Evolutionary conservation across 352 stramenopile genomes (phyloP), one percentile per base, ranked within the genome.

Genomic region (Phytophthora pluvialis): DNA sequence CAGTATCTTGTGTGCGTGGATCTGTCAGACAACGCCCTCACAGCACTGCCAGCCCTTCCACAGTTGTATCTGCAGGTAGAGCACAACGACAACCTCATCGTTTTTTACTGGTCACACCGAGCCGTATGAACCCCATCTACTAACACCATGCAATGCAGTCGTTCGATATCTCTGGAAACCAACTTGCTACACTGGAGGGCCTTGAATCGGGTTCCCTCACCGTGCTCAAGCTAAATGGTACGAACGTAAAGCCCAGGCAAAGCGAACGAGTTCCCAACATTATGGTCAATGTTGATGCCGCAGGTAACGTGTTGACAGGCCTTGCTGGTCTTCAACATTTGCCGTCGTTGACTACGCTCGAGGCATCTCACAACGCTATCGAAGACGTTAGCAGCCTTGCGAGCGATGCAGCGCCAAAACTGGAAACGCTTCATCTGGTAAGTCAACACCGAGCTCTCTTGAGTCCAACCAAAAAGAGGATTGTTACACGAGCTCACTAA

Each of bases 111-210:
- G 10, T 40, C 35, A 2, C n/a, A n/a, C 4, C 5, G 12, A 40
- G 9, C 35, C 15, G 35, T 40, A 40, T 5, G 8, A 40, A 48
- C 21, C 18, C 1, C 7, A 48, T 32, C 31, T n/a, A 42, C 36
- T 42, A 28, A 29, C 62, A 47, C 26, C 10, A 48, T 18, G 6
- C 21, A 36, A 51, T 59, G 18, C n/a, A 88, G 82, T 72, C 77
- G 3, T 35, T 94, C 12, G 80, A 91, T 51, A 21, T 93, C 16
- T 91, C 83, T 25, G 69, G 72, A 51, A 94, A 94, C 69, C 81
- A 93, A 55, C 78, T 94, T 47, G 29, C 67, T 29, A 75, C 70
- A 3, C 63, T 94, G 0, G 68, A 87, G 45, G 82, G 80, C 3
- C 65, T 90, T 35, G 56, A 84, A 39, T 88, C 74, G 36, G 49